Conservation (phyloP, 2,329 filamentous ascomycete species). For the Phaeosphaeria sp. region DNA sequence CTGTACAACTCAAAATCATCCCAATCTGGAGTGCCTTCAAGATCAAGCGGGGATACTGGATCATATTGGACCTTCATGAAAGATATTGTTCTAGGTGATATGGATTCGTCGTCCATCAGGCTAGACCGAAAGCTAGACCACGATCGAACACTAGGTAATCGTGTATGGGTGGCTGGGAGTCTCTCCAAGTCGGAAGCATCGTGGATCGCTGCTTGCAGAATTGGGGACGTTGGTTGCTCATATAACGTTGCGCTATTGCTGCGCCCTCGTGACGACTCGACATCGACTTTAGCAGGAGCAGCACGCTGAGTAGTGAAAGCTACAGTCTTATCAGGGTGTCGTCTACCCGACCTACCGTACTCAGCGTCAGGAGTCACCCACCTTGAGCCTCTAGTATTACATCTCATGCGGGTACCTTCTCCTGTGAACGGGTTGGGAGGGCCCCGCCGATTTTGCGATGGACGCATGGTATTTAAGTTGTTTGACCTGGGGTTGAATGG, state of each 20-base stretch:
- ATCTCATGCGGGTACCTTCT: conserved; percentile 6
- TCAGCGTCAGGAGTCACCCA: conserved; percentile 2
- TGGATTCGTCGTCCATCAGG: neutral
- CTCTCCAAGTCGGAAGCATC: neutral
- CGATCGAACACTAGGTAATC: neutral
- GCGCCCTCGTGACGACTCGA: neutral
- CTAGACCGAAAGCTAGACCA: neutral
- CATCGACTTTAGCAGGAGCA: neutral
- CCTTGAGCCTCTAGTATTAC: conserved; percentile 7
- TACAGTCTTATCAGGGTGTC: neutral
- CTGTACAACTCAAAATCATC: neutral
- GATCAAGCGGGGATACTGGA: neutral
- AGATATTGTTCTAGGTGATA: neutral
- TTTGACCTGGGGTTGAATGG: too few species aligned
- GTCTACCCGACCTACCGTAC: neutral
- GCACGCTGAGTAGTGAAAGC: neutral
- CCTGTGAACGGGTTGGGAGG: conserved; percentile 10
- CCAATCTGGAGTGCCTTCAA: neutral
- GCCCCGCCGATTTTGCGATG: conserved; percentile 4
- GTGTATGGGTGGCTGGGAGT: neutral
- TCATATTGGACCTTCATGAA: neutral
- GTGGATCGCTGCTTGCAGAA: neutral
- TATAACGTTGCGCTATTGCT: neutral
- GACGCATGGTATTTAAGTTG: too few species aligned
- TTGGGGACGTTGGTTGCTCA: neutral